Base-by-base conservation (phyloP, 352 stramenopile genomes). In the Pythium aristosporum region DNA sequence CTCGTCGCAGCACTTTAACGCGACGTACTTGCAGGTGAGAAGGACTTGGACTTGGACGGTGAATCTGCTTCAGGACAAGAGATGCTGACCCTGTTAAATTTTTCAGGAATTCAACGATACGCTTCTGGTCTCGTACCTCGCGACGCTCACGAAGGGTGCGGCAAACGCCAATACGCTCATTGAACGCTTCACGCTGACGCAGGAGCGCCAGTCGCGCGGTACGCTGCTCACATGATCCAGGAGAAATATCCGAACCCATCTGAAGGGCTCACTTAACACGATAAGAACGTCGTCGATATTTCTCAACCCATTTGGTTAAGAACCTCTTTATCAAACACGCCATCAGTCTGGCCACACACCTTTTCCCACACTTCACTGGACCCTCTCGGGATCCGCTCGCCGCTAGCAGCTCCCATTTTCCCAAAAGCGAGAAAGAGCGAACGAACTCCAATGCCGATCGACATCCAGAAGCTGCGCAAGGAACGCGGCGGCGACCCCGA, bases 401-500 rank as follows among this genome's bases (percentile, higher is more conserved):
- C 23, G 34, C 52, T 36, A 49, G 16, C 37, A 25, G 53, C 43
- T 23, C 30, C 39, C 37, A 30, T 39, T 46, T 57, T 13, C 36
- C 34, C 23, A 60, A 57, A 10, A 32, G 51, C 34, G 25, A n/a
- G 12, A 52, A 32, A 52, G 39, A 20, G 39, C 5, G 39, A 23
- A 15, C 10, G 39, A 30, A 50, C 46, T 15, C 76, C 64, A 65
- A 99, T 99, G 97, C 96, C 96, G 59, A 98, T 99, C 69, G 96
- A 99, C 82, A 99, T 99, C 71, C 98, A 98, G 76, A 89, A 96
- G 55, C 81, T 99, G 56, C 92, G 97, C 54, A 85, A 85, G 57
- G 97, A 99, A 73, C 93, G 95, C 57, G 96, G 96, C 56, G 97
- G 97, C 61, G 85, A 99, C 77, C 96, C 96, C n/a, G 96, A 97